Base-by-base conservation (phyloP, 306 rosid species). In the Gastrolobium bilobum region DNA sequence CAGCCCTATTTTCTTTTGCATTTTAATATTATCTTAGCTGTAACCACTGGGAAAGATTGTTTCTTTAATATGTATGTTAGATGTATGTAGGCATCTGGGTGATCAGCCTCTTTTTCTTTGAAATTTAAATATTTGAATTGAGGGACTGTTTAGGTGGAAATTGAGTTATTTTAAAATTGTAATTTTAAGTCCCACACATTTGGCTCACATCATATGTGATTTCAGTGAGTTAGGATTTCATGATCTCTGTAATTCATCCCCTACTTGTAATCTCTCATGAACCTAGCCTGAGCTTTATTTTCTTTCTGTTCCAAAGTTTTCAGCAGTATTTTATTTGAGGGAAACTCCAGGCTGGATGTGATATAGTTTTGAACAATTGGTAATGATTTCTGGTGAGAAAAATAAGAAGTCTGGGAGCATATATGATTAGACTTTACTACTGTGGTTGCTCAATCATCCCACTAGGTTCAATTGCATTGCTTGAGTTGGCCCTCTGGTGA, bases 1-100 rank as follows among this genome's bases (percentile, higher is more conserved):
- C 46, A 31, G 52, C 75, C 68, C 82, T 72, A 53, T 68, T 14
- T 72, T 78, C 58, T 78, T 56, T 39, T 75, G 76, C 65, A 62
- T 68, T 60, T 42, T 67, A 75, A 62, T 75, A 40, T 56, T 79
- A 30, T 70, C 9, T 15, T 39, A 43, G 8, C 40, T 80, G 39
- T 13, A 61, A 54, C 72, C 76, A 38, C 13, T 47, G 39, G 29
- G 40, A 15, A 48, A 38, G 4, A 38, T 50, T 50, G 42, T 26
- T 46, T 4, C 38, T 26, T 29, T 13, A 42, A 9, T 59, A 43
- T 10, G 3, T 14, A 30, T 44, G 52, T 72, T 35, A 30, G 30
- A n/a, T 33, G 20, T 57, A 20, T 46, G 40, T 34, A 57, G 40
- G 42, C 72, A 58, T 66, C n/a, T 57, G 66, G 10, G 35, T 5